phyloP scores from a whole-genome alignment of 2,329 filamentous ascomycete species.

The Stemphylium lycopersici region DNA sequence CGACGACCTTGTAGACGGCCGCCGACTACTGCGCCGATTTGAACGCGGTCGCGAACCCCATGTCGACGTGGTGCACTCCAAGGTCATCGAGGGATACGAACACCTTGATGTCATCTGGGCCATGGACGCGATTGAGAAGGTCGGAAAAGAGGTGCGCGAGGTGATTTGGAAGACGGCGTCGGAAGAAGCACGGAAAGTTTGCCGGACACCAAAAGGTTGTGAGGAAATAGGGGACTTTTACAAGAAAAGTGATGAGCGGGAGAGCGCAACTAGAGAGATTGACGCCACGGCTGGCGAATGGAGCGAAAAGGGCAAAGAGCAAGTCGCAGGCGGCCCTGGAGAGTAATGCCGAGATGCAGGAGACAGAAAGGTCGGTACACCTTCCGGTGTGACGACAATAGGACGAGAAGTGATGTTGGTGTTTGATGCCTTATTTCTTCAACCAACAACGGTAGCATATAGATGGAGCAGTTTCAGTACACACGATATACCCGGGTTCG shows the following conservation, averaged over 20 bases:
- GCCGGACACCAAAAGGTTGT: constrained; percentile 70
- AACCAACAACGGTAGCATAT: neutral
- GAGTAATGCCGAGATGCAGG: constrained; percentile 23
- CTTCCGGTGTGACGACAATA: neutral
- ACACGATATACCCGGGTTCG: neutral
- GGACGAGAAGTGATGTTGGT: no score
- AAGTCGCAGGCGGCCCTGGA: constrained; percentile 36
- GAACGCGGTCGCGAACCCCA: constrained; percentile 79
- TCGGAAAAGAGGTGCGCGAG: constrained; percentile 79
- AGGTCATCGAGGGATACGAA: constrained; percentile 82
- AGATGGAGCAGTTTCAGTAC: neutral
- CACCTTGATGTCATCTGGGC: constrained; percentile 96
- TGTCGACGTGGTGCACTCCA: constrained; percentile 79
- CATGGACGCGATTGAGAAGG: constrained; percentile 82
- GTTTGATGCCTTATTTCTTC: neutral
- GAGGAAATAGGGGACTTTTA: constrained; percentile 52
- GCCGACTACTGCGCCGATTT: constrained; percentile 74
- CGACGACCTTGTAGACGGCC: constrained; percentile 84
- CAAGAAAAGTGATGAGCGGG: constrained; percentile 17
- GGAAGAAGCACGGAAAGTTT: constrained; percentile 61
- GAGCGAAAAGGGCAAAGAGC: constrained; percentile 35
- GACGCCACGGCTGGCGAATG: constrained; percentile 42
- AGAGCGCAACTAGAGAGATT: constrained; percentile 28
- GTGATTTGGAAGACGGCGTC: constrained; percentile 80
- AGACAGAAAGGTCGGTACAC: constrained; percentile 21